Conservation (phyloP, 176 grass and related monocot genomes). For the Zoysia japonica region DNA sequence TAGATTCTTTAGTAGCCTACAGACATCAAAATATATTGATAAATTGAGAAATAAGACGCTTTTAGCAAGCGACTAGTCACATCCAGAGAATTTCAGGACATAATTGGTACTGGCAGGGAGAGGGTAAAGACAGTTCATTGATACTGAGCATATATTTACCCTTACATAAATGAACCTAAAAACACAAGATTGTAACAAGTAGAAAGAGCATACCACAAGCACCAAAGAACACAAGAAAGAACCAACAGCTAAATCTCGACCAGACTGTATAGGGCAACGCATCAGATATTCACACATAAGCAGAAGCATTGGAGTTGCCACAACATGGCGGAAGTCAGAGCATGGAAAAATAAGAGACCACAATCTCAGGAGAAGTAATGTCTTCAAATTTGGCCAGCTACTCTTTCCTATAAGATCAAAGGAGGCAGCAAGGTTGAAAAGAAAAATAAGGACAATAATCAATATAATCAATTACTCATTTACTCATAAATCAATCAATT, state of each 20-base stretch:
- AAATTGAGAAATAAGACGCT: slow-evolving; percentile 5
- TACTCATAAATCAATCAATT: slow-evolving; percentile 31
- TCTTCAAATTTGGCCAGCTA: slow-evolving; percentile 91
- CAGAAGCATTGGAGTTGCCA: slow-evolving; percentile 82
- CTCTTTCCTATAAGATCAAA: slow-evolving; percentile 63
- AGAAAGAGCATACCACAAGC: slow-evolving; percentile 58
- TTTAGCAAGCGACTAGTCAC: neutral
- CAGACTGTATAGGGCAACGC: slow-evolving; percentile 80
- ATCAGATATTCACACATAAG: slow-evolving; percentile 90
- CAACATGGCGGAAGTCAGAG: slow-evolving; percentile 85
- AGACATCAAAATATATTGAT: slow-evolving; percentile 29
- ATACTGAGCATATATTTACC: slow-evolving; percentile 8
- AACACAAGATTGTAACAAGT: slow-evolving; percentile 20
- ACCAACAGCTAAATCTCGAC: slow-evolving; percentile 75
- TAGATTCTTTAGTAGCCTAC: slow-evolving; percentile 87
- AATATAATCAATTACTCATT: slow-evolving; percentile 34
- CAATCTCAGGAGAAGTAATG: slow-evolving; percentile 79
- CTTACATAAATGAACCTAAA: neutral
- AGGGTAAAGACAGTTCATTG: slow-evolving; percentile 6
- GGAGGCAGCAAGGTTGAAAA: slow-evolving; percentile 1
- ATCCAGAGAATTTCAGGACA: slow-evolving; percentile 9
- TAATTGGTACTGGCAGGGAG: neutral
- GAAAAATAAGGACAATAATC: slow-evolving; percentile 1
- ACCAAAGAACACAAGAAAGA: slow-evolving; percentile 96
- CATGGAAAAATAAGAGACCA: slow-evolving; percentile 93